phyloP scores from a whole-genome alignment of 805 yeast species.

The Candida sonorensis region DNA sequence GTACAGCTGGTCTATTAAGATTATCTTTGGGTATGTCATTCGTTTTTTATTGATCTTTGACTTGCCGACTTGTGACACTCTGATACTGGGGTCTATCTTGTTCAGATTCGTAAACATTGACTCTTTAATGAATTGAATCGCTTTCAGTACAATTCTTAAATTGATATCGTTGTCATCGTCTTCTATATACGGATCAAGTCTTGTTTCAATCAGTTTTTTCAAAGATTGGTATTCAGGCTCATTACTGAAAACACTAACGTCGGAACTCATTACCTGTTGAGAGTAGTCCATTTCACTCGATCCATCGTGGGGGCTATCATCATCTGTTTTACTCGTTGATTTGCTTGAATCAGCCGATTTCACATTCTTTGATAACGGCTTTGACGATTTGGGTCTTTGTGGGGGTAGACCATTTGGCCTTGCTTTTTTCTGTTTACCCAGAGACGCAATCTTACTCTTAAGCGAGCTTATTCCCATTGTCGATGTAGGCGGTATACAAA shows the following conservation, averaged over 20 bases:
- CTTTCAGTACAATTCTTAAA: constrained; percentile 8
- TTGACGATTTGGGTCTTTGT: constrained; percentile 4
- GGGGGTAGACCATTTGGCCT: background rate
- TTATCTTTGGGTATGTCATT: constrained; percentile 29
- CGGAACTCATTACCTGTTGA: too few species aligned
- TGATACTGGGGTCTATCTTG: constrained; percentile 12
- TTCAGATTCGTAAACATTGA: constrained; percentile 16
- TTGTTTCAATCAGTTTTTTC: constrained; percentile 2
- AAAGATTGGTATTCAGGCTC: constrained; percentile 5
- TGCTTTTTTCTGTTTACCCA: background rate
- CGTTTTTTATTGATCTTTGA: constrained; percentile 13
- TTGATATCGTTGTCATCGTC: constrained; percentile 11
- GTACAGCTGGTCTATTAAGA: constrained; percentile 42
- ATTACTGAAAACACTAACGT: constrained; percentile 11
- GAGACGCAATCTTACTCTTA: background rate
- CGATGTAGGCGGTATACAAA: too few species aligned
- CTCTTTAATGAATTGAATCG: constrained; percentile 14
- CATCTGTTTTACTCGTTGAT: background rate
- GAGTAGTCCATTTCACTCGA: constrained; percentile 9
- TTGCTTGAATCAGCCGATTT: too few species aligned
- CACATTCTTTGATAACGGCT: constrained; percentile 1
- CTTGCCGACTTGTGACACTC: constrained; percentile 14
- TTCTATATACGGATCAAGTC: constrained; percentile 8
- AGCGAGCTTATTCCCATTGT: background rate
- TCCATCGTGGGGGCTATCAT: constrained; percentile 5